These are phyloP conservation scores for Euphorbia celastroides DNA, from an alignment of 441 rosid genomes.

Conservation along the genomic window DNA sequence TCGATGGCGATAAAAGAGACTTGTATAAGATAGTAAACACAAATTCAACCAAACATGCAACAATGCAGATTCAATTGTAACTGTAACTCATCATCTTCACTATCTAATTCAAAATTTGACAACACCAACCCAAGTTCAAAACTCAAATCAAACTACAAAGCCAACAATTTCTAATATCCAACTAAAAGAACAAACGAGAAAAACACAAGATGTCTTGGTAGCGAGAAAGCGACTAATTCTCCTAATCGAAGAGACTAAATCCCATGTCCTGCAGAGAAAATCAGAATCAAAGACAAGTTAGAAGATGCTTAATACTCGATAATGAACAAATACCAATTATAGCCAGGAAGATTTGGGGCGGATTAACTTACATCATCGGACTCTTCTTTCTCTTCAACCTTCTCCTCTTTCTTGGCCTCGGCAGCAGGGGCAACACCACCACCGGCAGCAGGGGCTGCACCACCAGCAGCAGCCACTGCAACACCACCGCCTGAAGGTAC, in stretches of 20 bases:
- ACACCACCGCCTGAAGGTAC: slow-evolving; percentile 88
- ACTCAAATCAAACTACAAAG: slow-evolving; percentile 27
- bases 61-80: too few species aligned
- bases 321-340: neutral
- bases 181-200: slow-evolving; percentile 11
- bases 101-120: slow-evolving; percentile 25
- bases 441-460: slow-evolving; percentile 30
- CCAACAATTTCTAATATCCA: slow-evolving; percentile 21
- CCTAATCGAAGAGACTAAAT: slow-evolving; percentile 50
- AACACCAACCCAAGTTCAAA: slow-evolving; percentile 16
- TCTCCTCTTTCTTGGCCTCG: slow-evolving; percentile 70
- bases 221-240: neutral
- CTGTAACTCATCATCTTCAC: slow-evolving; percentile 17
- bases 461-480: slow-evolving; percentile 37
- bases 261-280: slow-evolving; percentile 59
- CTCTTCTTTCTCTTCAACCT: slow-evolving; percentile 83
- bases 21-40: too few species aligned
- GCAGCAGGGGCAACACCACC: slow-evolving; percentile 57
- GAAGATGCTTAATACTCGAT: neutral
- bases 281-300: neutral
- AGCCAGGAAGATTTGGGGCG: neutral
- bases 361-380: slow-evolving; percentile 80
- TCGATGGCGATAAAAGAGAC: too few species aligned
- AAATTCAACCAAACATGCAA: too few species aligned
- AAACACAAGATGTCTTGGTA: slow-evolving; percentile 10